Evolutionary conservation across 257 asterid species (phyloP).

Genomic region (Solanum neorickii): DNA sequence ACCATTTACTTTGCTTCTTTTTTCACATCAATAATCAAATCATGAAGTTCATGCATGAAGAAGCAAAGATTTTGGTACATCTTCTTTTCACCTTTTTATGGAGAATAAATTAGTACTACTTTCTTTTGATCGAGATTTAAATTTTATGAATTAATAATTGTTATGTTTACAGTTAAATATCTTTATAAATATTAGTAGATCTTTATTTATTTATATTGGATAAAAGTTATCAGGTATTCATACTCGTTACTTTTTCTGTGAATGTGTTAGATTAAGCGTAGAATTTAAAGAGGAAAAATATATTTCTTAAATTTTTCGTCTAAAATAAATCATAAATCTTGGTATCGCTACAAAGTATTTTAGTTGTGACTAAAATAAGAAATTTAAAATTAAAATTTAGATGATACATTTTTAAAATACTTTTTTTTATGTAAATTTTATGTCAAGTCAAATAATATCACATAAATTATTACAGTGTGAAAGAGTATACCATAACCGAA

Average conservation of each 20-base stretch:
- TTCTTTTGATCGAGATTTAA: background rate
- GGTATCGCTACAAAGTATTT: background rate
- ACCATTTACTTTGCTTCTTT: background rate
- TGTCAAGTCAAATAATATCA: too few species aligned
- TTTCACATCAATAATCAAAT: background rate
- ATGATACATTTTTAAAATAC: too few species aligned
- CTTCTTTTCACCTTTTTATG: background rate
- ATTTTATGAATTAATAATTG: background rate
- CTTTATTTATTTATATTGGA: background rate
- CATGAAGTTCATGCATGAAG: background rate
- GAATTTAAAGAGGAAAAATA: background rate
- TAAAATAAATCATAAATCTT: background rate
- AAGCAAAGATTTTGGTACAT: background rate
- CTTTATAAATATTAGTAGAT: background rate
- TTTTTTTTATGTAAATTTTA: too few species aligned
- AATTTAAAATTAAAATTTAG: too few species aligned
- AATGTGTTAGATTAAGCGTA: background rate
- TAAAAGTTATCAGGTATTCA: background rate
- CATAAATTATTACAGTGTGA: too few species aligned
- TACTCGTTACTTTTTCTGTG: background rate
- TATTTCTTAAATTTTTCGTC: background rate
- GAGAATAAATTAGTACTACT: background rate
- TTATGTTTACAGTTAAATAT: background rate
- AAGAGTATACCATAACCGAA: background rate
- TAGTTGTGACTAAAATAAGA: background rate